Evolutionary conservation across 2,329 filamentous ascomycete genomes (phyloP), one percentile per base, ranked within the genome.

Genomic region (Hymenoscyphus infarciens): DNA sequence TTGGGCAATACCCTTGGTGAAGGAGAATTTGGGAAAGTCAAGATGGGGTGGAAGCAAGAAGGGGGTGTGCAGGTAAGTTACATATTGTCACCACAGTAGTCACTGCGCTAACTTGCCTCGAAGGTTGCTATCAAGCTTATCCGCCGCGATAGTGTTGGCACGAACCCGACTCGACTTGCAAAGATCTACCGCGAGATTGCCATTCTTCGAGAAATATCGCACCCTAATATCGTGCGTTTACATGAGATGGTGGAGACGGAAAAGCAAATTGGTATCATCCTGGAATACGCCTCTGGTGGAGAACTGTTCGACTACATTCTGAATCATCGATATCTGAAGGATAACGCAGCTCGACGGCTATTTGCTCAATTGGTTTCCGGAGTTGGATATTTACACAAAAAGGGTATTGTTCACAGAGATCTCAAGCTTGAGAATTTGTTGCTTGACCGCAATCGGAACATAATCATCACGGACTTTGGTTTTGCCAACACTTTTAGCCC

Each of bases 161-260:
- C 86, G 67, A 97, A 98, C 74, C 91, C 93, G 3, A 92, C 88
- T 63, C 87, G 95, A 58, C 82, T 99, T 65, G 91, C 92, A 73
- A 99, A 99, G 79, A 99, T 99, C 71, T 93, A 97, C 78, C 92
- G 95, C 66, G 95, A 99, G 77, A 97, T 99, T 65, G 86, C 91
- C 53, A 99, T 99, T 71, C 81, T 99, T 57, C 85, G 87, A 64
- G 91, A 88, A 70, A 87, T 96, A 54, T 90, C 93, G 49, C 95
- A 99, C 76, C 93, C 94, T 22, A 99, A 99, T 75, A 99, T 99
- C 74, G 95, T 99, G 60, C 88, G 91, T 65, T 81, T 99, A 59
- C 94, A 98, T 77, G 96, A 99, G 78, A 98, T 99, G 91, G 93
- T 97, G 33, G 94, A 98, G 77, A 98, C 95, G 0, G 93, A 98